Evolutionary conservation across 176 grass and related monocot species (phyloP), one percentile per base, ranked within the genome.

Genomic region (Lolium rigidum): DNA sequence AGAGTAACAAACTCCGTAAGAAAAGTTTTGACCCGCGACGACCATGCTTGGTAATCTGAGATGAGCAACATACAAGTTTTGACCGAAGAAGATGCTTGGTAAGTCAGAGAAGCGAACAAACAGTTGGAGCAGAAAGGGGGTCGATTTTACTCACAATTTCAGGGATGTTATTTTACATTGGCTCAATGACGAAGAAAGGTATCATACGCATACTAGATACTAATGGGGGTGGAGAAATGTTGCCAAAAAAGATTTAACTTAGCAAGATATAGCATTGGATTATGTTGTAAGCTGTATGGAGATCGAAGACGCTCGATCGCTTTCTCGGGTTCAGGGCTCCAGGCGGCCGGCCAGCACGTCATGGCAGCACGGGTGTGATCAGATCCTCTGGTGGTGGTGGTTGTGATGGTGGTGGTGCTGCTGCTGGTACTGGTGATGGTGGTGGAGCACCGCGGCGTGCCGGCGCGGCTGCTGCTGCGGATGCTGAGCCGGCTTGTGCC

Each of bases 111-210:
- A 18, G 41, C 41, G 41, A 7, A 3, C 62, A 64, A 52, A 49
- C 10, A 6, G 17, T 24, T 0, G n/a, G 66, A 84, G 85, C 85
- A 76, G 78, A 62, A 90, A 84, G 60, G 65, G 81, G 85, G 16
- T 44, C 55, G 85, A 70, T 88, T 91, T 91, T 91, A 91, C 50
- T 91, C 89, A 91, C 89, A 91, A 62, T 87, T 90, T 84, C 21
- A 31, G 81, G 77, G 70, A 44, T 87, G 82, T 88, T 91, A 91
- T 91, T 82, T 66, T 91, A 91, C 90, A 88, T 66, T 52, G 90
- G 47, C 77, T 85, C 58, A 35, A 35, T 35, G 22, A 52, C 15
- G 9, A 1, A 52, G 24, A 91, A 81, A 81, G 71, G 84, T 75
- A 75, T 75, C 14, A 84, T 71, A 85, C 54, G 86, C 16, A 50